These are phyloP conservation scores for Trichoderma asperellum DNA, from an alignment of 2,329 filamentous ascomycete species.

Conservation along the genomic window DNA sequence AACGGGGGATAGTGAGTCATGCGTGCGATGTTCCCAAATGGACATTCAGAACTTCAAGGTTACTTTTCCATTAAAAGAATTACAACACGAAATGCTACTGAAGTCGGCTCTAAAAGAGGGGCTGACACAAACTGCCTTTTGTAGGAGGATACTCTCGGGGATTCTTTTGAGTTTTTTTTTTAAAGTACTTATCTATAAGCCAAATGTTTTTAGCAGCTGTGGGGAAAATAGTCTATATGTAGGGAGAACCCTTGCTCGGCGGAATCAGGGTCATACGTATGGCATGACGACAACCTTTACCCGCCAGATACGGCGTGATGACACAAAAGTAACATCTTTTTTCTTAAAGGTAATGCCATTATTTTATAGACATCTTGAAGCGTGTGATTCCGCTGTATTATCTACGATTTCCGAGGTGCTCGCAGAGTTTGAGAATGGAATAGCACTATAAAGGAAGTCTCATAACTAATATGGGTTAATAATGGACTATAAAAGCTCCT, in stretches of 20 bases:
- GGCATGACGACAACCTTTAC: constrained; percentile 10
- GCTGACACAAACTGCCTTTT: not conserved
- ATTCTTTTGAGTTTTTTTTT: not conserved
- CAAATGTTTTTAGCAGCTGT: not conserved
- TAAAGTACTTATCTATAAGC: not conserved
- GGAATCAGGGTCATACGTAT: not conserved
- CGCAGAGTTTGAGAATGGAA: not conserved
- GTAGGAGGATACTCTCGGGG: not conserved
- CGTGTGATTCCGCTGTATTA: not conserved
- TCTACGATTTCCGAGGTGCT: no score
- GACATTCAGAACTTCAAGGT: not conserved
- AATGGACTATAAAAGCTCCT: not conserved
- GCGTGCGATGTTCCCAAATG: constrained; percentile 55
- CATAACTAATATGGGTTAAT: not conserved
- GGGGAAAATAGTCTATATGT: not conserved
- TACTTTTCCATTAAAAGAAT: not conserved
- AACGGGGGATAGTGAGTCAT: constrained; percentile 72
- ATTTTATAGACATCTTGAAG: not conserved
- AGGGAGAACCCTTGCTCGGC: not conserved
- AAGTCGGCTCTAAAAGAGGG: not conserved
- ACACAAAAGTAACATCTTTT: not conserved
- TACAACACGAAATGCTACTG: not conserved
- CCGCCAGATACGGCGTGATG: not conserved
- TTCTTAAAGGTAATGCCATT: not conserved
- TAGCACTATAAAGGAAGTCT: not conserved